These are phyloP conservation scores for Eucalyptus victrix DNA, from an alignment of 345 rosid species.

Conservation along the genomic window DNA sequence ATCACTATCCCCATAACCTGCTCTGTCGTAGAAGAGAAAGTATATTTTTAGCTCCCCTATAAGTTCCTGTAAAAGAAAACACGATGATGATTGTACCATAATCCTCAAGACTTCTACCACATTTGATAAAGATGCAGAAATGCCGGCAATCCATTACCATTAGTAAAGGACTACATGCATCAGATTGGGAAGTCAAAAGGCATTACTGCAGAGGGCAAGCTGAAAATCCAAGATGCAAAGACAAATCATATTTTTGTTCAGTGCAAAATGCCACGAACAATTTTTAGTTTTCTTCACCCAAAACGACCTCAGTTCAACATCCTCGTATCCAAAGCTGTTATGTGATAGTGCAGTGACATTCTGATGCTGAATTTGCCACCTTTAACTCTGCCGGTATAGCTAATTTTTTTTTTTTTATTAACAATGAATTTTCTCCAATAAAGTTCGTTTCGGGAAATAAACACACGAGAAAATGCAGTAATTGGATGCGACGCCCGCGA, in stretches of 20 bases:
- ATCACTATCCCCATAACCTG: slow-evolving; percentile 95
- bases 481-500: neutral
- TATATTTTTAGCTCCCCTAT: slow-evolving; percentile 50
- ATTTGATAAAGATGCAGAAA: neutral
- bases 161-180: neutral
- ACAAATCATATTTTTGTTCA: neutral
- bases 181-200: neutral
- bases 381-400: too few relatives aligned
- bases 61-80: slow-evolving; percentile 33
- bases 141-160: neutral
- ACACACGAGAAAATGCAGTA: neutral
- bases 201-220: neutral
- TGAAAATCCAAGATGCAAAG: neutral
- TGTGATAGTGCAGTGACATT: neutral
- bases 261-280: neutral
- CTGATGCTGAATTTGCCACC: neutral
- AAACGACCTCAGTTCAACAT: neutral
- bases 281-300: neutral
- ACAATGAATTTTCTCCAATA: neutral
- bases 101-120: neutral
- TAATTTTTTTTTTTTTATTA: neutral
- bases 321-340: neutral
- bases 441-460: neutral
- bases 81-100: neutral
- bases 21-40: slow-evolving; percentile 60